Evolutionary conservation across 176 grass and related monocot genomes (phyloP), one percentile per base, ranked within the genome.

Genomic region (Saccharum spontaneum): DNA sequence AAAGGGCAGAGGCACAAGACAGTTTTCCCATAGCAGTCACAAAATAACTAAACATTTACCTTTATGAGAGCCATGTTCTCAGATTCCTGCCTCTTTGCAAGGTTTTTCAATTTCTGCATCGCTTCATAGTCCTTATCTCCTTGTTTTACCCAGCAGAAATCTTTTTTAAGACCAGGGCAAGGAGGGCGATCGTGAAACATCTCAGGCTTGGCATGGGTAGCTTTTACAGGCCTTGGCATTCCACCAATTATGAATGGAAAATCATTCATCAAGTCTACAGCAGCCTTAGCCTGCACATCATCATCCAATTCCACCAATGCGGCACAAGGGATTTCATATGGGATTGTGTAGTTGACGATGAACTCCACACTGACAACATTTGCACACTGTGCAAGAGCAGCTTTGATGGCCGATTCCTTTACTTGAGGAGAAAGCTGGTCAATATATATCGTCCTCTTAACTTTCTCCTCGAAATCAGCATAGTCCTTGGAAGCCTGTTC

Each of bases 191-290:
- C 74, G 10, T 1, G 22, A 70, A 93, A 88, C 88, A 90, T 90
- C 7, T 86, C 85, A 10, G 78, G 48, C 41, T 66, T 88, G 10
- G 91, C 82, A 39, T 34, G 3, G 8, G 2, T 40, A 55, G 88
- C 88, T 11, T 48, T 90, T 61, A 93, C 85, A 71, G 85, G 91
- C 85, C 91, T 93, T 18, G 85, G 85, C 91, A 88, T 90, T 45
- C 91, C 91, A 26, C 81, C 71, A 20, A 93, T 88, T 52, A 93
- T 93, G 82, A 93, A 93, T 9, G 88, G 88, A n/a, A 87, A 93
- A 78, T 85, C 75, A 65, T 48, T 69, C 85, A 93, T 90, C 74
- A 85, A 16, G 15, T 82, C 77, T 4, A 93, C 74, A 20, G 33
- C 60, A 12, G 72, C 81, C 85, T 65, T 85, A 10, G 85, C 85